Base-by-base conservation (phyloP, 495 filamentous ascomycete species). In the Neurospora sp. region DNA sequence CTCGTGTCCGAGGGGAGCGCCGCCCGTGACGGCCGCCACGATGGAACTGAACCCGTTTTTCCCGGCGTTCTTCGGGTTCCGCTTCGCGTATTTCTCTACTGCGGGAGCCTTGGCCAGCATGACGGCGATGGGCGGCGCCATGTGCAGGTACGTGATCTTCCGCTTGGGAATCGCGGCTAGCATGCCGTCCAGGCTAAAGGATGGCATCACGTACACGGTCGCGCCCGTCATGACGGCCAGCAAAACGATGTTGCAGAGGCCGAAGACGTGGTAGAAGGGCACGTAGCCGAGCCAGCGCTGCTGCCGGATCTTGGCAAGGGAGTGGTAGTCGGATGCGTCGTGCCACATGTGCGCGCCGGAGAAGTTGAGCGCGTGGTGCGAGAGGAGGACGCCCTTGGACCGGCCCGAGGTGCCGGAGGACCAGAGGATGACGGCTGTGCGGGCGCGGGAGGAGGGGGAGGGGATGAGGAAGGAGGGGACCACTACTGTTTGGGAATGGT, bases 361-460 rank as follows among this genome's bases (percentile, higher is more conserved):
- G 37, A 75, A 80, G 74, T 79, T 81, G 59, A 81, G 72, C 1
- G 79, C 76, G 75, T 84, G 82, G 78, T 96, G 93, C 4, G 90
- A 91, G 70, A 95, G 81, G 40, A 92, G 84, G 3, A 96, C 93
- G 74, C 93, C 93, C 81, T 96, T 96, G 27, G 93, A 93, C 53
- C 89, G 84, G 22, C 93, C 93, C 0, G 93, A 95, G 3, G 93
- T 96, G 5, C 93, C 93, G 5, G 91, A 93, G 12, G 93, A 94
- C 84, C 94, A 96, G 81, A 94, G 94, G 78, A 96, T 92, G 4
- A 80, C 78, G 44, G 75, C 75, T 8, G 78, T 78, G 72, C 74
- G 74, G 69, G 40, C 37, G 16, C 71, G 35, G 14, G 76, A 71
- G 18, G 70, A 31, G 11, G 69, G 22, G 31, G 72, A 68, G 14